Evolutionary conservation across 306 rosid genomes (phyloP), one percentile per base, ranked within the genome.

Genomic region (Rosa rugosa): DNA sequence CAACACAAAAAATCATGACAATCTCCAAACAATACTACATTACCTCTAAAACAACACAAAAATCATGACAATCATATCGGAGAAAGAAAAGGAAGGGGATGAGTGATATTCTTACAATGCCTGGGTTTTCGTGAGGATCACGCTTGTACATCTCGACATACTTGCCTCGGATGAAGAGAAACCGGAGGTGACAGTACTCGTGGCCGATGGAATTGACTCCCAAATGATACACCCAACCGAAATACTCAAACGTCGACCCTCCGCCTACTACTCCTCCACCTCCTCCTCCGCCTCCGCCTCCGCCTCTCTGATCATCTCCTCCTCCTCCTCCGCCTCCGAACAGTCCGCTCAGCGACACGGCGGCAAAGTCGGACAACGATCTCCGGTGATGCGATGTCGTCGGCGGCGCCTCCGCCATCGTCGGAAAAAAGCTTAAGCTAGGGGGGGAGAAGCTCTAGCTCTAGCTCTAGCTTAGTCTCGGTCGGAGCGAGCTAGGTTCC

Each of bases 201-300:
- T 80, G 97, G 11, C 97, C 97, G 8, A 94, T 89, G n/a, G 97
- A 85, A 82, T 94, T 92, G 23, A 87, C 77, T 11, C 97, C 97
- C 20, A 94, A 42, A 74, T 94, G 98, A 75, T 92, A 94, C 36
- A 94, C 92, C 97, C 97, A 94, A 10, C 99, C 99, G 62, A 84
- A 92, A 79, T 72, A 92, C 80, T 89, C 93, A 36, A 82, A 94
- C 25, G 72, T 69, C 44, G 77, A 74, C n/a, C 84, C 78, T 80
- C 83, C 92, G 6, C 22, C 79, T 23, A 82, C 89, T 4, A 69
- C 38, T 46, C 84, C 69, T 2, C 47, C 65, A 5, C 3, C 17
- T 56, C 5, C 65, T 10, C 65, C 65, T 0, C 65, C 31, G 17
- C 38, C 40, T 4, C 69, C 41, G 1, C 42, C 69, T 22, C 65